Evolutionary conservation across 2,329 filamentous ascomycete species (phyloP), one percentile per base, ranked within the genome.

Genomic region (Rhexocercosporidium sp.): DNA sequence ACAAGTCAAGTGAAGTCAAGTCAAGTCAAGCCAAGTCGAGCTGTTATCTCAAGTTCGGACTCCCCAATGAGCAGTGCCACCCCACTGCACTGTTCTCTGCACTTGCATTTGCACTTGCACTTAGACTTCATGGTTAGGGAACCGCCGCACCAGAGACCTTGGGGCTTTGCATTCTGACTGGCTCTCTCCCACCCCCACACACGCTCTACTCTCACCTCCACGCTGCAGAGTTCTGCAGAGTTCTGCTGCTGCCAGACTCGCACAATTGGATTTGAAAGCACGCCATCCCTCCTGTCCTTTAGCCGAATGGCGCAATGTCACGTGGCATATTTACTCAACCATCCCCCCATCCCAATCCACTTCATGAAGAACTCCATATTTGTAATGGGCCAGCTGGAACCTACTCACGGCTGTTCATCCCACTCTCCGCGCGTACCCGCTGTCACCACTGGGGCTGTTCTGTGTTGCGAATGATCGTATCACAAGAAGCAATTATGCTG

Each of bases 231-330:
- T n/a, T n/a, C 51, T 54, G 44, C 12, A 34, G 46, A 18, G n/a
- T 39, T 49, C 41, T 61, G 59, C 59, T 49, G n/a, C 31, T 53
- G 18, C 44, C n/a, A 47, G 59, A 54, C 31, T 62, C 20, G 25
- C 29, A 29, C 34, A 47, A 46, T 31, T 31, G 16, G 5, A 20
- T 11, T 31, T 6, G 20, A n/a, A 25, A 54, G 44, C 63, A 60
- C 56, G 66, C 62, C 59, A 67, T 67, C 46, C 16, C 34, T 27
- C 22, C 16, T 46, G 37, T 41, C 20, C 27, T 60, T 62, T 57
- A 51, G 59, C 54, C 47, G 53, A 49, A 59, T 67, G 34, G 73
- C 69, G 73, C 67, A 62, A 75, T 75, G 54, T 75, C 74, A 75
- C 73, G 69, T 75, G 74, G 27, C 14, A 47, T 29, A 14, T 46